Evolutionary conservation across 164 flowering plant genomes (phyloP), one percentile per base, ranked within the genome.

Genomic region (Echeveria elegans): DNA sequence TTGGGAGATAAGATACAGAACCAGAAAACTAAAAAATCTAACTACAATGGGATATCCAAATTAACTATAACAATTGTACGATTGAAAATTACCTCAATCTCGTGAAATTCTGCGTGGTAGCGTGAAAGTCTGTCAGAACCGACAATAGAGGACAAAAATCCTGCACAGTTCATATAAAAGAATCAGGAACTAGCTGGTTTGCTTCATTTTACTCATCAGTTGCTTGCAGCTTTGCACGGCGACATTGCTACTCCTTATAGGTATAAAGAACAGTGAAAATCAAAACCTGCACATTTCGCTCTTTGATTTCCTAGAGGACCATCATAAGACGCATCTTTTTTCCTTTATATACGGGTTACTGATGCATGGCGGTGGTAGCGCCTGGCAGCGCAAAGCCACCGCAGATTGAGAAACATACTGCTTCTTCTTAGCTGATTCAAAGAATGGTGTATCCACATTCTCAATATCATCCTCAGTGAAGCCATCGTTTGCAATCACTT

Each of bases 341-440:
- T 75, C 84, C 71, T 61, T 82, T 64, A 82, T 18, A 75, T 89
- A 94, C n/a, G 97, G 98, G 69, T 94, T 94, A 73, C 72, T 82
- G 50, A 94, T 74, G 78, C 99, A 94, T 62, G 92, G 90, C 52
- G 99, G 99, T 65, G 99, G 96, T 87, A 88, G 82, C 32, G 86
- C 96, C 40, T 90, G 85, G 64, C 88, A 91, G 45, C 97, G 88
- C 68, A 94, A 81, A 70, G 97, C 95, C 71, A 91, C 83, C 0
- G 96, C 99, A 68, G 97, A 85, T 66, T 82, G 95, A 65, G 97
- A 80, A 59, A 94, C 90, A 78, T 87, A 88, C 69, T 69, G 78
- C 30, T 71, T 78, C 53, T 60, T 77, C 78, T 72, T 83, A 63
- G 67, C 70, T 16, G 71, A 52, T 68, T 71, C 80, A 69, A n/a